phyloP scores from a whole-genome alignment of 805 yeast genomes.

The Nadsonia fulvescens region DNA sequence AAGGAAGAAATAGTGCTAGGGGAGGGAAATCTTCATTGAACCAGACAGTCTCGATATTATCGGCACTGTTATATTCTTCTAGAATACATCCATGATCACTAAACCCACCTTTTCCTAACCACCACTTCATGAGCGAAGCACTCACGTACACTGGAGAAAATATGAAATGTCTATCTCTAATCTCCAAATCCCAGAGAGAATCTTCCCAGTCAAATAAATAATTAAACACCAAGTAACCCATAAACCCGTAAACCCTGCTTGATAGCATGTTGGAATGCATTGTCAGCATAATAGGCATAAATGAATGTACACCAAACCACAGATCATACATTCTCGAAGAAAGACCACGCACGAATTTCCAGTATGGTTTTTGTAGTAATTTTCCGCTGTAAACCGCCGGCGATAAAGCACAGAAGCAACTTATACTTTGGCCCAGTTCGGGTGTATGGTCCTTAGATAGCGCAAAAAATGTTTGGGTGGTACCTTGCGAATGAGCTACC shows the following conservation, averaged over 20 bases:
- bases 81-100: conserved; percentile 32
- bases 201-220: conserved; percentile 82
- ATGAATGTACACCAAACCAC: conserved; percentile 62
- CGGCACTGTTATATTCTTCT: conserved; percentile 28
- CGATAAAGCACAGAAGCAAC: conserved; percentile 58
- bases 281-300: conserved; percentile 55
- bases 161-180: conserved; percentile 58
- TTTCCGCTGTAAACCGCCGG: conserved; percentile 88
- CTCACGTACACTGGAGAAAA: conserved; percentile 78
- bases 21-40: conserved; percentile 30
- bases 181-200: conserved; percentile 45
- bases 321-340: conserved; percentile 13
- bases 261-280: conserved; percentile 32
- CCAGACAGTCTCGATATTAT: too few relatives aligned
- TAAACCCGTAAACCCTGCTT: conserved; percentile 35
- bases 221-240: conserved; percentile 71
- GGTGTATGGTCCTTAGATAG: conserved; percentile 31
- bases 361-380: conserved; percentile 33
- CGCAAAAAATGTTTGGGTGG: conserved; percentile 65
- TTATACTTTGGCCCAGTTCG: conserved; percentile 34
- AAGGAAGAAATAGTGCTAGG: conserved; percentile 52
- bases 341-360: conserved; percentile 15
- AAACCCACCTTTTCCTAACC: conserved; percentile 46
- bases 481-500: conserved; percentile 85
- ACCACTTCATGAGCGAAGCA: conserved; percentile 76